These are phyloP conservation scores for Backusella sp. DNA, from an alignment of 192 early-diverging fungal species.

Conservation along the genomic window DNA sequence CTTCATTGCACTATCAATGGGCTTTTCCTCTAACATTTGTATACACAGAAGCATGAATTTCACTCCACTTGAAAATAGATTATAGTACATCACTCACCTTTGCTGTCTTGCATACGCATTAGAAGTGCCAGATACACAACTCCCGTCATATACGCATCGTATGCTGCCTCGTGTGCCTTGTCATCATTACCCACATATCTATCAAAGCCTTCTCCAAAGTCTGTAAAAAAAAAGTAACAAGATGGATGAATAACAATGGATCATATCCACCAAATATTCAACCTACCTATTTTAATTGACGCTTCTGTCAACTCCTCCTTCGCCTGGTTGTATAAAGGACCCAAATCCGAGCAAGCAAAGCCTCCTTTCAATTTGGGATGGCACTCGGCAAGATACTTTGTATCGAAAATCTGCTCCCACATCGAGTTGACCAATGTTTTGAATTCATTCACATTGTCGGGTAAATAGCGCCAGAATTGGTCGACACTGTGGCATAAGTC, in stretches of 20 bases:
- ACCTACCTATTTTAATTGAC: constrained; percentile 52
- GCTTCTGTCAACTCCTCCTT: constrained; percentile 9
- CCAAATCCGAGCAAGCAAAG: constrained; percentile 21
- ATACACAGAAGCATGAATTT: too few species aligned
- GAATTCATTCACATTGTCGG: constrained; percentile 66
- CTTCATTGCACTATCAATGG: not conserved
- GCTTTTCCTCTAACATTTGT: too few species aligned
- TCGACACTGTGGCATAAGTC: constrained; percentile 82
- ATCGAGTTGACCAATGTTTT: constrained; percentile 55
- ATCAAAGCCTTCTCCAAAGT: constrained; percentile 49
- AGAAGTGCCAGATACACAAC: constrained; percentile 70
- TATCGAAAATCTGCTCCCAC: constrained; percentile 76
- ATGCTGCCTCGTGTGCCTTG: constrained; percentile 86
- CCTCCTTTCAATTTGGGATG: constrained; percentile 43
- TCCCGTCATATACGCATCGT: constrained; percentile 90
- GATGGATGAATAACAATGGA: not conserved
- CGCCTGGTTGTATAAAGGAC: constrained; percentile 11
- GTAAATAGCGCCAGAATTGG: constrained; percentile 76
- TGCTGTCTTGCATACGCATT: constrained; percentile 42
- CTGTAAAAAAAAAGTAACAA: constrained; percentile 16
- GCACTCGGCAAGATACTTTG: constrained; percentile 67
- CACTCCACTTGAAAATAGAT: too few species aligned
- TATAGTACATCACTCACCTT: constrained; percentile 13
- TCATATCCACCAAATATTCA: not conserved
- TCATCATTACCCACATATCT: constrained; percentile 35